phyloP scores from a whole-genome alignment of 2,329 filamentous ascomycete genomes.

The Neopestalotiopsis clavispora region DNA sequence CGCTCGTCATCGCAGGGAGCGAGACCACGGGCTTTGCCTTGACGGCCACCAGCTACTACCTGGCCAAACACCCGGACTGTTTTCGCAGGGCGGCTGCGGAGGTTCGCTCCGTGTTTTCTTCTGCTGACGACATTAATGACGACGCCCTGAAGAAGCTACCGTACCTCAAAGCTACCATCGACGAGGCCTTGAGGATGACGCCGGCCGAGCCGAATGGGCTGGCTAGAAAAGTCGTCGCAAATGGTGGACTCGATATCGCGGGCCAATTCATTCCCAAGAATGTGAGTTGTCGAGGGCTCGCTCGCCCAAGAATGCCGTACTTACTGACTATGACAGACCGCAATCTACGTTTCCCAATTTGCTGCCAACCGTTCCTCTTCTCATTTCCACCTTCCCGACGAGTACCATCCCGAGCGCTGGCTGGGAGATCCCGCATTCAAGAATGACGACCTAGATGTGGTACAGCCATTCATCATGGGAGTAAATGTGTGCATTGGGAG shows the following conservation, averaged over 20 bases:
- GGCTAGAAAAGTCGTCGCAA: conserved; percentile 9
- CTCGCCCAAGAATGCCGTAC: neutral
- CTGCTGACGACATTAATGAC: conserved; percentile 1
- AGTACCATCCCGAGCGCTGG: conserved; percentile 13
- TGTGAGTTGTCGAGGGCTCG: neutral
- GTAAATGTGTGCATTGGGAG: conserved; percentile 14
- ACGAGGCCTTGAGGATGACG: conserved; percentile 6
- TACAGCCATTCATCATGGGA: conserved; percentile 14
- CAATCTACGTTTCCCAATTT: conserved; percentile 14
- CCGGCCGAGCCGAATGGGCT: conserved; percentile 15
- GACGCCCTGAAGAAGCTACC: conserved; percentile 4
- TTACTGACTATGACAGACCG: conserved; percentile 4
- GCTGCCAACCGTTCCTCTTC: conserved; percentile 3
- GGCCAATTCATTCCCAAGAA: neutral
- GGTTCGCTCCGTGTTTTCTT: neutral
- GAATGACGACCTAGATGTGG: conserved; percentile 14
- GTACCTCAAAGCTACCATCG: neutral
- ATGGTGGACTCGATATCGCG: neutral
- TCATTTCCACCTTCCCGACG: conserved; percentile 6
- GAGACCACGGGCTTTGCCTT: conserved; percentile 8
- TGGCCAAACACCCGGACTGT: conserved; percentile 3
- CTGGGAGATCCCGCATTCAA: conserved; percentile 6
- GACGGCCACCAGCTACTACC: conserved; percentile 1
- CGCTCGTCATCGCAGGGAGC: conserved; percentile 6
- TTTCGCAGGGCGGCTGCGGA: neutral